phyloP scores from a whole-genome alignment of 441 rosid genomes.

The Corymbia citriodora region DNA sequence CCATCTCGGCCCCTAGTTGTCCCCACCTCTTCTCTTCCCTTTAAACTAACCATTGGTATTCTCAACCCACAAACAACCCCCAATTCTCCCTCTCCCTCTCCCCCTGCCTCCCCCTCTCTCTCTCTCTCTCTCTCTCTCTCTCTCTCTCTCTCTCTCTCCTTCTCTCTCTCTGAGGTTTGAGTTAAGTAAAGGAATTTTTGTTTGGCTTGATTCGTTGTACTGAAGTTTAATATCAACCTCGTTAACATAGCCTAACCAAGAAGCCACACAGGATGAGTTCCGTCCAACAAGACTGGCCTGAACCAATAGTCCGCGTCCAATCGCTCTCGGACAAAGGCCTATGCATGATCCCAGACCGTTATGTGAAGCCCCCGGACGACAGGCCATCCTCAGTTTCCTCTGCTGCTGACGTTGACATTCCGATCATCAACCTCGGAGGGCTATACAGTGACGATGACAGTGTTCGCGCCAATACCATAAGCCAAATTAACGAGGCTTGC shows the following conservation, averaged over 20 bases:
- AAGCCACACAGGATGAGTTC: conserved; percentile 5
- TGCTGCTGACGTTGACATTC: conserved; percentile 38
- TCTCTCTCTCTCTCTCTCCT: neutral
- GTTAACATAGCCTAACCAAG: neutral
- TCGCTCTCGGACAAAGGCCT: conserved; percentile 56
- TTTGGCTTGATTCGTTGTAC: neutral
- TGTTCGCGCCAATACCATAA: conserved; percentile 8
- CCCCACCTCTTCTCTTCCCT: neutral
- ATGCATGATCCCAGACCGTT: conserved; percentile 44
- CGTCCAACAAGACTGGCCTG: conserved; percentile 58
- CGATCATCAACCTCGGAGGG: conserved; percentile 56
- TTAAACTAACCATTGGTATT: conserved; percentile 7
- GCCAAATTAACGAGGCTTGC: conserved; percentile 42
- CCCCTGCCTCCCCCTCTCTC: neutral
- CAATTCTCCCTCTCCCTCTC: neutral
- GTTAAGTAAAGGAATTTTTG: neutral
- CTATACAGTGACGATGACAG: conserved; percentile 12
- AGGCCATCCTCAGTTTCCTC: conserved; percentile 28
- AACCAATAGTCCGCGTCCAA: conserved; percentile 80
- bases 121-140: neutral
- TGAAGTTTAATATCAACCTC: neutral
- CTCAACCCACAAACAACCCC: neutral
- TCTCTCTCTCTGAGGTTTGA: neutral
- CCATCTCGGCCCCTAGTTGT: neutral
- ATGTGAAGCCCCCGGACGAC: conserved; percentile 47